These are phyloP conservation scores for Filosporella fistucella DNA, from an alignment of 495 filamentous ascomycete genomes.

Conservation along the genomic window DNA sequence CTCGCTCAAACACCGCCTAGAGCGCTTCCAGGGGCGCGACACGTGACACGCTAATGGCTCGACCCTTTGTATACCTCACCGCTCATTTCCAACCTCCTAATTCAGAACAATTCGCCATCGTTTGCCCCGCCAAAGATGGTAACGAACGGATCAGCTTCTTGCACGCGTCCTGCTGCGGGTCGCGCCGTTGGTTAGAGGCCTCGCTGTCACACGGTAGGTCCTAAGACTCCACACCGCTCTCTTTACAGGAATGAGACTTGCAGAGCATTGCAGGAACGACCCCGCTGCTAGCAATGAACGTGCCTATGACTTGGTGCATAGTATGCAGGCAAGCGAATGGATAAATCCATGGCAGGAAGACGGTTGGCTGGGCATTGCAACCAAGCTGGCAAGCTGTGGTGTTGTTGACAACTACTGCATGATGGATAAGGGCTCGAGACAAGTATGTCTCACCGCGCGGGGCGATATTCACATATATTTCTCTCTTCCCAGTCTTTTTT, in stretches of 20 bases:
- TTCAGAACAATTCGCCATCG: not conserved
- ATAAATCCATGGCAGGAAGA: constrained; percentile 6
- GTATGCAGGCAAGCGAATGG: constrained; percentile 12
- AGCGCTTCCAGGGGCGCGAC: too few species aligned
- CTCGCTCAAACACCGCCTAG: too few species aligned
- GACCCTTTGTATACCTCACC: constrained; percentile 1
- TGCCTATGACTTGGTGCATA: constrained; percentile 20
- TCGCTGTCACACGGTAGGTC: constrained; percentile 17
- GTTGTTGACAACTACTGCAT: not conserved
- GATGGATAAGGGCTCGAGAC: too few species aligned
- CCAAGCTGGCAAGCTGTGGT: not conserved
- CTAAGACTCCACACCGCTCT: constrained; percentile 20
- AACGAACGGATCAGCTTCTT: not conserved
- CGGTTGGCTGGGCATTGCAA: constrained; percentile 11
- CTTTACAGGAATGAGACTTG: not conserved
- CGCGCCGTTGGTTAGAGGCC: constrained; percentile 16
- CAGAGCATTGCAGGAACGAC: constrained; percentile 15
- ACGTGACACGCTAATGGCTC: not conserved
- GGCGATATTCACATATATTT: constrained; percentile 6
- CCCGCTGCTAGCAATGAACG: constrained; percentile 10
- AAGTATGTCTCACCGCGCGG: constrained; percentile 11
- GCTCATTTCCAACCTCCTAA: not conserved
- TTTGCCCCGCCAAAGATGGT: constrained; percentile 2
- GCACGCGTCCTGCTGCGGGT: constrained; percentile 19
- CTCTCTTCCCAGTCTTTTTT: not conserved